These are phyloP conservation scores for Globisporangium megalacanthum DNA, from an alignment of 352 stramenopile genomes.

Conservation along the genomic window DNA sequence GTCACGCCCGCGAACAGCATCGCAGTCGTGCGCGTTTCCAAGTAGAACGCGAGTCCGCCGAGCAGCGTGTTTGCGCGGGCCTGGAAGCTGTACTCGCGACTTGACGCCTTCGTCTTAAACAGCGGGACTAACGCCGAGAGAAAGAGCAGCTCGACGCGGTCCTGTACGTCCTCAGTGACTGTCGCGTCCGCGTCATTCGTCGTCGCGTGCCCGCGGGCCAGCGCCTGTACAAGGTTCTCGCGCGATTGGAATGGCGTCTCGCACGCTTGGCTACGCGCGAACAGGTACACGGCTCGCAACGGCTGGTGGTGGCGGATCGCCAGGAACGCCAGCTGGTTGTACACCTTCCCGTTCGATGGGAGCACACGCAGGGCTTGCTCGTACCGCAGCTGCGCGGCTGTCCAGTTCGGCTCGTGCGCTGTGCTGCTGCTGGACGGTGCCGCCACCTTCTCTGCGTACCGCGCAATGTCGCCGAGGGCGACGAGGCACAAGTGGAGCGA, in stretches of 20 bases:
- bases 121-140: constrained; percentile 7
- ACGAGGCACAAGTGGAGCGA: constrained; percentile 42
- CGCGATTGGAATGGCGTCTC: constrained; percentile 29
- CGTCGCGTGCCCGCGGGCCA: constrained; percentile 11
- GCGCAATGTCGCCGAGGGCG: constrained; percentile 39
- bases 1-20: constrained; percentile 4
- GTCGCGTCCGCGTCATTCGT: not conserved
- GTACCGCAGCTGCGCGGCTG: constrained; percentile 25
- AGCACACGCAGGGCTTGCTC: constrained; percentile 26
- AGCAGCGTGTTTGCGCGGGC: not conserved
- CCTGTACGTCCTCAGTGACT: constrained; percentile 3
- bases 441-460: constrained; percentile 30
- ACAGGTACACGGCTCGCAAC: constrained; percentile 37
- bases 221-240: constrained; percentile 33
- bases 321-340: constrained; percentile 53
- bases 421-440: constrained; percentile 1
- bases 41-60: constrained; percentile 1
- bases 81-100: not conserved
- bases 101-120: not conserved
- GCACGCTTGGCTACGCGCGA: constrained; percentile 36
- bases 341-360: constrained; percentile 46
- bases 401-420: constrained; percentile 20
- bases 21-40: constrained; percentile 3
- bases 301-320: constrained; percentile 26
- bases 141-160: constrained; percentile 6